phyloP scores from a whole-genome alignment of 2,329 filamentous ascomycete genomes.

The Alternaria gaisen region DNA sequence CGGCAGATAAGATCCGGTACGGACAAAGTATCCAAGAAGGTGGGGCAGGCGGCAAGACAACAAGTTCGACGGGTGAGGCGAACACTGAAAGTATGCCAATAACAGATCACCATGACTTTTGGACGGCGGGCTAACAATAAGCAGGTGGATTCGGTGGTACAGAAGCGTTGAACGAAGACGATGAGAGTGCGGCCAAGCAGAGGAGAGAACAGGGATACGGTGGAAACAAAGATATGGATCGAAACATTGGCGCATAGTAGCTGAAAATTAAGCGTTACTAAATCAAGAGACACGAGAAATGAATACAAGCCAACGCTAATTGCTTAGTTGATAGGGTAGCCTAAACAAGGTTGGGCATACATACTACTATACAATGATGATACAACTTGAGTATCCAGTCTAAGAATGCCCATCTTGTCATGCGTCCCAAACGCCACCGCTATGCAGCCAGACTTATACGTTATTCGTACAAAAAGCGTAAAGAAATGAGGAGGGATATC shows the following conservation, averaged over 20 bases:
- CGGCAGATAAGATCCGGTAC: conserved; percentile 63
- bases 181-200: conserved; percentile 49
- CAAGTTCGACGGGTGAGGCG: conserved; percentile 46
- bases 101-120: background rate
- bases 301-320: background rate
- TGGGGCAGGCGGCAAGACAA: conserved; percentile 64
- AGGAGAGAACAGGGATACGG: conserved; percentile 65
- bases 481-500: conserved; percentile 28
- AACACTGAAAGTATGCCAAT: conserved; percentile 50
- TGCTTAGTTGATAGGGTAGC: background rate
- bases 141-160: conserved; percentile 51
- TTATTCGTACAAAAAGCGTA: conserved; percentile 8
- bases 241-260: conserved; percentile 58
- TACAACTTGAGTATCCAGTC: conserved; percentile 3
- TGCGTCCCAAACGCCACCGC: conserved; percentile 28
- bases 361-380: conserved; percentile 10
- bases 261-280: conserved; percentile 31
- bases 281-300: background rate
- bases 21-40: conserved; percentile 65
- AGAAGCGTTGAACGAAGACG: conserved; percentile 51
- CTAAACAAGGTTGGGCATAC: background rate
- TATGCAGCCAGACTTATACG: conserved; percentile 26
- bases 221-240: conserved; percentile 56
- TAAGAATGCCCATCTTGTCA: conserved; percentile 2
- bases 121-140: conserved; percentile 7